Conservation (phyloP, 768 basidiomycete species). For the Pilatotrama ljubarskyi region DNA sequence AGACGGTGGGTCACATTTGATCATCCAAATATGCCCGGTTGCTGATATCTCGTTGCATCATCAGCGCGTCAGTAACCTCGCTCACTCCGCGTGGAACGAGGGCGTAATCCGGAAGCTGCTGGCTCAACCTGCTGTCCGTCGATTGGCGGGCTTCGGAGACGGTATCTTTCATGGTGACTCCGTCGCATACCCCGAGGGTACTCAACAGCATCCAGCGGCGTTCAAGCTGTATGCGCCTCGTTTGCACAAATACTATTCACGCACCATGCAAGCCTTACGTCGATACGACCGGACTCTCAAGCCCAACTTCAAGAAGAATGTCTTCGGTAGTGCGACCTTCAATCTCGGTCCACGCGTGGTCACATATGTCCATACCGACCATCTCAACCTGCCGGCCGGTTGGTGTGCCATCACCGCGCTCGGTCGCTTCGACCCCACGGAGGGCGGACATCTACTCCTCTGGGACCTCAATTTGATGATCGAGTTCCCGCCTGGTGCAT, state of each 20-base stretch:
- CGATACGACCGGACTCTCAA: neutral
- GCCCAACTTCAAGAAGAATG: slow-evolving; percentile 29
- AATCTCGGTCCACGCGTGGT: slow-evolving; percentile 31
- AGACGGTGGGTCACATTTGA: slow-evolving; percentile 7
- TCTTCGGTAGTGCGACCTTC: slow-evolving; percentile 31
- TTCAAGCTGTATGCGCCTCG: neutral
- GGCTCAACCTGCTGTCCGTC: neutral
- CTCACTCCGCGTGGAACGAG: neutral
- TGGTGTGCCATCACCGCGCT: slow-evolving; percentile 35
- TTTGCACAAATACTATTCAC: too few species aligned
- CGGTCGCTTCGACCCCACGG: slow-evolving; percentile 30
- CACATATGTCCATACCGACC: slow-evolving; percentile 29
- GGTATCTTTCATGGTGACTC: neutral
- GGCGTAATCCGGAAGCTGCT: neutral
- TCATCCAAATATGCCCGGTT: too few species aligned
- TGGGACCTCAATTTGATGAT: slow-evolving; percentile 30
- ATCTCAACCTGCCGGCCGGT: slow-evolving; percentile 33
- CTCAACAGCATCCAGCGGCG: neutral
- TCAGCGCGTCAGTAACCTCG: neutral
- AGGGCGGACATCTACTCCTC: slow-evolving; percentile 36
- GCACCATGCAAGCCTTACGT: too few species aligned
- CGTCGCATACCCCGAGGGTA: too few species aligned
- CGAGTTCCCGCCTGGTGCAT: slow-evolving; percentile 28
- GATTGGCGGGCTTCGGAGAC: neutral
- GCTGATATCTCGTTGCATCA: too few species aligned